Evolutionary conservation across 2,329 filamentous ascomycete genomes (phyloP), one percentile per base, ranked within the genome.

Genomic region (Colletotrichum sp.): DNA sequence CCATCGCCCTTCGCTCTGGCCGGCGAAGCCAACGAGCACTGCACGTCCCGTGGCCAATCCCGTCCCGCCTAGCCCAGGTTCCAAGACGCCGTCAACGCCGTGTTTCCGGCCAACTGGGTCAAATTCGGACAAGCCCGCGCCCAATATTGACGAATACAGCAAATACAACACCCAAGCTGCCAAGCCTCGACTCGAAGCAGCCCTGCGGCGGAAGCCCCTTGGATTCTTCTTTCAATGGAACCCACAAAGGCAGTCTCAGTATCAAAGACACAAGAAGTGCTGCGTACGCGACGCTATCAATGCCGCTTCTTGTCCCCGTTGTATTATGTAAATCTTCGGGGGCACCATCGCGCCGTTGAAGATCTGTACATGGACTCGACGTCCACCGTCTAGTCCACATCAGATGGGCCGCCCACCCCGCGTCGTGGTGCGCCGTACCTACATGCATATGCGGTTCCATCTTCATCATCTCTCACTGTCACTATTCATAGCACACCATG

Each of bases 1-100:
- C 30, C 34, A 18, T 16, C 24, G 36, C 30, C 34, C 62, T 26
- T 68, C 44, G 65, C 65, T 68, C 16, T 55, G 44, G 44, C 44
- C 44, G 65, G 26, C 26, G 16, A 52, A 26, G 59, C 34, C 16
- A 66, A 36, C 16, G 30, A 49, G 24, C 15, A 52, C 10, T 52
- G 28, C 28, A 63, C 57, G 59, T 52, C 71, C 49, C 32, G 32
- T 71, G 71, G 44, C 26, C 71, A 74, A 39, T 59, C 49, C 24
- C 3, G 28, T 64, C 39, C 63, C 55, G 69, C 73, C 69, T 7
- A 72, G 69, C 69, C 57, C 44, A 75, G 57, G 44, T 26, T 7
- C 72, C 62, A 75, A 75, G 69, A 67, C 62, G 28, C 55, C 36
- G 49, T 76, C 36, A 57, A 72, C 73, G 69, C 69, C 73, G 73